phyloP scores from a whole-genome alignment of 306 rosid species.

The Prunus padus region DNA sequence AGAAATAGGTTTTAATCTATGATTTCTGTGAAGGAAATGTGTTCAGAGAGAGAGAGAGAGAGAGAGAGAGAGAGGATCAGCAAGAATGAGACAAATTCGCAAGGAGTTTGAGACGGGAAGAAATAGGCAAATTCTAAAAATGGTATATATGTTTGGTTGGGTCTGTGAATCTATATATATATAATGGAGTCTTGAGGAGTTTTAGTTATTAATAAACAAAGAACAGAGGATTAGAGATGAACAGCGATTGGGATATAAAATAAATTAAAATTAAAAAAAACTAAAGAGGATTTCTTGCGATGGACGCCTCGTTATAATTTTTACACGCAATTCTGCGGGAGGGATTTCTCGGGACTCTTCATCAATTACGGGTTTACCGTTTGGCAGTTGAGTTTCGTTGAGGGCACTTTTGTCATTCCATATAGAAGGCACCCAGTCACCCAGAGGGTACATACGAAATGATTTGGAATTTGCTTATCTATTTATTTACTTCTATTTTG shows the following conservation, averaged over 20 bases:
- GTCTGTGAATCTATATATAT: background rate
- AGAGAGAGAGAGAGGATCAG: slow-evolving; percentile 10
- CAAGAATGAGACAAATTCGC: slow-evolving; percentile 31
- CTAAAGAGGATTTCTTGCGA: slow-evolving; percentile 42
- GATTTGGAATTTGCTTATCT: too few species aligned
- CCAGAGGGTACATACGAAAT: background rate
- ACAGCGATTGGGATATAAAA: background rate
- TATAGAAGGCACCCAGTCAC: background rate
- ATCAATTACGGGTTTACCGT: slow-evolving; percentile 32
- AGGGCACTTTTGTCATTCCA: slow-evolving; percentile 27
- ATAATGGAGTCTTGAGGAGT: slow-evolving; percentile 17
- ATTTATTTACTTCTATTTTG: too few species aligned
- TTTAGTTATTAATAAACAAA: background rate
- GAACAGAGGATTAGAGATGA: background rate
- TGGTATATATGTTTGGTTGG: background rate
- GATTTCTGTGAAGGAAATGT: slow-evolving; percentile 32
- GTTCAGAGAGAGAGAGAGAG: slow-evolving; percentile 13
- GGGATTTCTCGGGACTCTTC: slow-evolving; percentile 32
- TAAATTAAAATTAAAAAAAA: background rate
- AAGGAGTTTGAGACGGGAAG: slow-evolving; percentile 43
- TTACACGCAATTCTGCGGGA: slow-evolving; percentile 32
- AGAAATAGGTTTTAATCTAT: slow-evolving; percentile 34
- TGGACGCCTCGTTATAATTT: slow-evolving; percentile 45
- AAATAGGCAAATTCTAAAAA: slow-evolving; percentile 16
- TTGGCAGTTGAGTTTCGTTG: slow-evolving; percentile 30